Percentiles rank a stretch among this genome's conserved stretches.
phyloP scores from a whole-genome alignment of 345 rosid species.

The Anastatica hierochuntica region DNA sequence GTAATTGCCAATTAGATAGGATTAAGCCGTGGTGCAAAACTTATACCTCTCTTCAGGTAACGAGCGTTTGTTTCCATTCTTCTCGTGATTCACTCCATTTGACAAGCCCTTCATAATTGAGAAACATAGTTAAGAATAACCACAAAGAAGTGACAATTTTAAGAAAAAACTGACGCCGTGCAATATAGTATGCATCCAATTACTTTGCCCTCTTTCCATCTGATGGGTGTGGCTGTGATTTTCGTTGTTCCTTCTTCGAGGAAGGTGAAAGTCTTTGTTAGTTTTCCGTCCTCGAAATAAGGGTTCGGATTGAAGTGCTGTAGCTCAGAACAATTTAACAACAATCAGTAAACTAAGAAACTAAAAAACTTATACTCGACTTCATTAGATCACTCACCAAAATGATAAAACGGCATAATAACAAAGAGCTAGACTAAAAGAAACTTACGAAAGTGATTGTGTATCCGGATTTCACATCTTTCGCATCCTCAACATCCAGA shows the following conservation, averaged over 20 bases:
- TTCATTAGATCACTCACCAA: neutral
- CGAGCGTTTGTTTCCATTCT: conserved; percentile 80
- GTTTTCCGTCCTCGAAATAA: conserved; percentile 70
- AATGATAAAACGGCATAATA: neutral
- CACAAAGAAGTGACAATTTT: neutral
- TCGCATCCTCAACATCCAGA: conserved; percentile 77
- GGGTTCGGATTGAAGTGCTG: conserved; percentile 78
- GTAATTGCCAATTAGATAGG: neutral
- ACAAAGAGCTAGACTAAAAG: neutral
- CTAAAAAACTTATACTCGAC: too few species aligned
- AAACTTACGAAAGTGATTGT: conserved; percentile 74
- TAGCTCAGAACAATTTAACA: neutral
- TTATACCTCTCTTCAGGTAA: conserved; percentile 46
- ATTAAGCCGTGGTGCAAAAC: too few species aligned
- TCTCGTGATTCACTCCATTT: conserved; percentile 68
- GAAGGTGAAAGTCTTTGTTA: conserved; percentile 56
- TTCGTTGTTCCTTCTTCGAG: conserved; percentile 77
- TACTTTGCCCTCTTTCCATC: conserved; percentile 93
- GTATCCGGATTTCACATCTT: conserved; percentile 89
- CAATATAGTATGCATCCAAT: too few species aligned
- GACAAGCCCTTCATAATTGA: conserved; percentile 52
- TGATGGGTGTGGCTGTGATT: conserved; percentile 60
- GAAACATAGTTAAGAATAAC: neutral
- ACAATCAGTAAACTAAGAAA: neutral
- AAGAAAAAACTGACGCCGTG: neutral